Evolutionary conservation across 768 basidiomycete species (phyloP), one percentile per base, ranked within the genome.

Genomic region (Leccinum boreale): DNA sequence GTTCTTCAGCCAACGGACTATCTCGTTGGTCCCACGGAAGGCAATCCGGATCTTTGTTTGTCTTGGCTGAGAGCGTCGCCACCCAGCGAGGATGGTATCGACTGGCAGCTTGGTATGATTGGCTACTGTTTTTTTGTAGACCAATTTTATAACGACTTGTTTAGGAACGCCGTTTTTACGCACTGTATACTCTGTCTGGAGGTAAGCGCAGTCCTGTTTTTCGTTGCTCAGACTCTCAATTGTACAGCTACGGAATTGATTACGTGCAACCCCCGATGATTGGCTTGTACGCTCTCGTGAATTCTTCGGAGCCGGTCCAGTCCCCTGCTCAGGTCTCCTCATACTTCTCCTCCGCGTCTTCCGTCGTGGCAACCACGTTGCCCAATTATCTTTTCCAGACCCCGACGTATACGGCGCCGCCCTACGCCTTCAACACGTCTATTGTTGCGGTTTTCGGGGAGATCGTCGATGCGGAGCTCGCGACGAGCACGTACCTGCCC

Each of bases 151-250:
- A 19, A 64, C 26, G 6, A 31, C 23, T 47, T 59, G 2, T 21
- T 5, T 55, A 86, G 87, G 87, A 21, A 69, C 81, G 1, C 78
- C 86, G 0, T 92, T 92, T 68, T 65, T 92, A 55, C 79, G 85
- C 33, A 89, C 87, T 3, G 89, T 92, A 0, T 92, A 92, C 68
- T 85, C 87, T 5, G 76, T 92, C 42, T 92, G 83, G 78, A 90
- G 86, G 90, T 87, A 61, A 58, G 67, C 9, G 42, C 5, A 15
- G 31, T 33, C 23, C 17, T 23, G 10, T 42, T 10, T 39, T 15
- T n/a, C 31, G 52, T 29, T 47, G 29, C 55, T 56, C 29, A 55
- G 51, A 7, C 28, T 14, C 58, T 63, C 19, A 60, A 15, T 29
- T 15, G 21, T 33, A 23, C 56, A 92, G 90, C 67, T 89, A 84